Base-by-base conservation (phyloP, 1,284 basidiomycete species). In the Leccinum huronense region DNA sequence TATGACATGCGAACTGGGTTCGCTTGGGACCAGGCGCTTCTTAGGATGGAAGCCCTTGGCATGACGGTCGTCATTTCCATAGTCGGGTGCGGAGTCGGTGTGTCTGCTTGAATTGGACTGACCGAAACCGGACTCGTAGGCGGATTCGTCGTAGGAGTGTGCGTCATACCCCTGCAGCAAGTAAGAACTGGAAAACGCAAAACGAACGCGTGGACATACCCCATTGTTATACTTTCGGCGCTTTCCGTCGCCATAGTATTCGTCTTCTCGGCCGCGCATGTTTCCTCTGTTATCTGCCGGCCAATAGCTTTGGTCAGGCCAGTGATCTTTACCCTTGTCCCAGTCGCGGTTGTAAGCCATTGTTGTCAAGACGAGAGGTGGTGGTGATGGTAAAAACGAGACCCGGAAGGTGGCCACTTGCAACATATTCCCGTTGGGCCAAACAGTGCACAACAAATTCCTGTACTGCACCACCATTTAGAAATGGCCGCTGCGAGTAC, bases 1-100 rank as follows among this genome's bases (percentile, higher is more conserved):
- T 71, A 96, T 95, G 72, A 97, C 89, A 79, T 97, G 91, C 31
- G 89, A 86, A 74, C 89, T 93, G 60, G 91, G 88, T 74, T 93
- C 90, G 69, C 90, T 92, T 33, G 90, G 87, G 62, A 85, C 80
- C 58, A 90, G 81, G 56, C 88, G 87, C 75, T 92, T 91, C 79
- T 90, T 90, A 72, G 72, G 67, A 67, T 75, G 74, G 72, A 81
- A 81, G 60, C 76, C 76, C 54, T 80, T 81, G 70, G 78, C 71
- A 64, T 73, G 70, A 67, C 80, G 79, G 69, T 84, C 82, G 70
- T 85, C 82, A 62, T 83, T 80, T 33, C 78, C 65, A 64, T 73
- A 74, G 63, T 85, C 83, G 64, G 76, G 73, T 54, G 71, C 70
- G 42, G 78, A 63, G 58, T 72, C 73, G 42, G 75, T 71, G 14